Base-by-base conservation (phyloP, 306 rosid species). In the Canavalia gladiata region DNA sequence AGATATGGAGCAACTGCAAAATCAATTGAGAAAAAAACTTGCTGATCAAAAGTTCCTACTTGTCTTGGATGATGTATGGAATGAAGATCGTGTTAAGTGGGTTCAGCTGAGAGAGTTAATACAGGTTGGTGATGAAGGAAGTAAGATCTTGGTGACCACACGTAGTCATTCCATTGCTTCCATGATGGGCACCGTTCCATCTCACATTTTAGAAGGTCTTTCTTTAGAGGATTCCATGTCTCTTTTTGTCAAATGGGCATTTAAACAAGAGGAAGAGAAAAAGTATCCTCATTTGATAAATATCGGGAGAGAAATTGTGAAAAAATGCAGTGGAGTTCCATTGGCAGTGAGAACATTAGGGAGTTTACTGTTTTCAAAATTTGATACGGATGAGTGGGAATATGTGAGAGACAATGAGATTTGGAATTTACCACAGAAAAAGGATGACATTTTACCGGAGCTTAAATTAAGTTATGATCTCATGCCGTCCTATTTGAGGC, bases 271-370 rank as follows among this genome's bases (percentile, higher is more conserved):
- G 5, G 81, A 55, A 28, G 87, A 79, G 37, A 33, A 28, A 57
- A 60, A 6, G 0, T 18, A 72, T 58, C 84, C 82, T 2, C 8
- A 78, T 0, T 50, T 87, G 4, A 0, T 71, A 9, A 8, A 55
- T 4, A 78, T 86, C 28, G 89, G 81, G 25, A 29, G 34, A 2
- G 74, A 59, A 3, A 77, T 86, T 60, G 85, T 60, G 11, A 8
- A 62, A 3, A 88, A 83, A 62, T 85, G 91, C 46, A 2, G 25
- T 18, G 86, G 89, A 12, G 62, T 88, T 77, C 89, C 79, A 0
- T 72, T 86, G 64, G 86, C 84, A 0, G 12, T 83, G 41, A 85
- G 81, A 34, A 86, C 87, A n/a, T 6, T 88, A 3, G 87, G 81
- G 1, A 63, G 83, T 54, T 45, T 49, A 28, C 18, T 77, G 0